These are phyloP conservation scores for Bacterosira constricta DNA, from an alignment of 108 stramenopile genomes.

Conservation along the genomic window DNA sequence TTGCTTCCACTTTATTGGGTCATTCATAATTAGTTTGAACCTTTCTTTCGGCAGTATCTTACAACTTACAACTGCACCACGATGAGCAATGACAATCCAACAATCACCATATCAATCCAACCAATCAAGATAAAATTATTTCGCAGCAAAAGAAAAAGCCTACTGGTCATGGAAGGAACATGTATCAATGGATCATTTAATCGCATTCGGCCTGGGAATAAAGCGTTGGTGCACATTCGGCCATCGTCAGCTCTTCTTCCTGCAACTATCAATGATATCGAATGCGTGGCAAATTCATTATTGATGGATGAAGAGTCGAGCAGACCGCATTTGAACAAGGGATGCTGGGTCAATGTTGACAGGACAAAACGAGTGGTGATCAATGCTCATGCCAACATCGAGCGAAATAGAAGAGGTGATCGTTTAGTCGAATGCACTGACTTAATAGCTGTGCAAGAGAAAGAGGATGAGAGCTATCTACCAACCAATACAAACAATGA, in stretches of 20 bases:
- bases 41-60: too few species aligned
- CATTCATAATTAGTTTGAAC: too few species aligned
- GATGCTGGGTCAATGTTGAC: slow-evolving; percentile 21
- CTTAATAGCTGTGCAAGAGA: slow-evolving; percentile 2
- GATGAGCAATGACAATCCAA: neutral
- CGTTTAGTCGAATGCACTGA: slow-evolving; percentile 43
- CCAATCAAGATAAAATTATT: slow-evolving; percentile 34
- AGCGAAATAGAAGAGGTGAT: slow-evolving; percentile 36
- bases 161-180: slow-evolving; percentile 18
- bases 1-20: too few species aligned
- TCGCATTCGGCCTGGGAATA: slow-evolving; percentile 10
- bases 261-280: neutral
- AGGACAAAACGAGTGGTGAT: slow-evolving; percentile 10
- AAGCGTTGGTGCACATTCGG: slow-evolving; percentile 15
- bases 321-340: slow-evolving; percentile 1
- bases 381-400: slow-evolving; percentile 17
- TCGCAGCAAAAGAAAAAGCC: slow-evolving; percentile 24
- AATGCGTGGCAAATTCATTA: neutral
- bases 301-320: neutral
- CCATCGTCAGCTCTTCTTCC: neutral
- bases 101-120: slow-evolving; percentile 22
- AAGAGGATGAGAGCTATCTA: slow-evolving; percentile 13
- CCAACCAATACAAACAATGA: slow-evolving; percentile 17
- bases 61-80: too few species aligned
- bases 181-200: slow-evolving; percentile 22